Percentiles rank a stretch among this genome's conserved stretches.
Evolutionary conservation across 1,284 basidiomycete genomes (phyloP).

Genomic region (Ganoderma sinense): DNA sequence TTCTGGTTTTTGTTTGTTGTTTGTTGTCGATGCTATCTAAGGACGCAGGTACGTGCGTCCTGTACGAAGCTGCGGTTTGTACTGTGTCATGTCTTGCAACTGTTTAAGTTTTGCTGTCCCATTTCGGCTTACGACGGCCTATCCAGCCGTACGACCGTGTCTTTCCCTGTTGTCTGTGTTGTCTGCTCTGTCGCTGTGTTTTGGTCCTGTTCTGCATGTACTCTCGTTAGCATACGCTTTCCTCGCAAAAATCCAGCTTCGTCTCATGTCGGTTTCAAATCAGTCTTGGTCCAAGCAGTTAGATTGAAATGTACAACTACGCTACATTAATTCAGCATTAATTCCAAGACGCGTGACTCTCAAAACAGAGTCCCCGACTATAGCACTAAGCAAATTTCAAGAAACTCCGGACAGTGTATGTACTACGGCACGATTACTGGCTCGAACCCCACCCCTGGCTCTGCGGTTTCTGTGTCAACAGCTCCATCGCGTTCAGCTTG

Average conservation of each 20-base stretch:
- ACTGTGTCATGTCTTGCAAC: not conserved
- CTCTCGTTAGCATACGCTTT: not conserved
- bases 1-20: not conserved
- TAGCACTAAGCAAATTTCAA: not conserved
- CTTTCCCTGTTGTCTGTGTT: not conserved
- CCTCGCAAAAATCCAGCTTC: not conserved
- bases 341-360: not conserved
- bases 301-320: not conserved
- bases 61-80: not conserved
- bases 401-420: not conserved
- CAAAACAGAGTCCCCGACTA: not conserved
- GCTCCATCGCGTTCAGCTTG: slow-evolving; percentile 20
- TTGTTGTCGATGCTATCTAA: not conserved
- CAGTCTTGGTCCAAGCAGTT: not conserved
- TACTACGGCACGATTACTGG: not conserved
- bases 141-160: not conserved
- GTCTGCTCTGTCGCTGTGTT: not conserved
- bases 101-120: no score
- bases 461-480: slow-evolving; percentile 30
- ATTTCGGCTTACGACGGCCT: not conserved
- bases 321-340: not conserved
- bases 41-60: not conserved
- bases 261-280: not conserved
- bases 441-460: slow-evolving; percentile 15
- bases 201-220: not conserved